These are phyloP conservation scores for Physcomitrellopsis africana DNA, from an alignment of 225 moss, liverwort and hornwort genomes.

Conservation along the genomic window DNA sequence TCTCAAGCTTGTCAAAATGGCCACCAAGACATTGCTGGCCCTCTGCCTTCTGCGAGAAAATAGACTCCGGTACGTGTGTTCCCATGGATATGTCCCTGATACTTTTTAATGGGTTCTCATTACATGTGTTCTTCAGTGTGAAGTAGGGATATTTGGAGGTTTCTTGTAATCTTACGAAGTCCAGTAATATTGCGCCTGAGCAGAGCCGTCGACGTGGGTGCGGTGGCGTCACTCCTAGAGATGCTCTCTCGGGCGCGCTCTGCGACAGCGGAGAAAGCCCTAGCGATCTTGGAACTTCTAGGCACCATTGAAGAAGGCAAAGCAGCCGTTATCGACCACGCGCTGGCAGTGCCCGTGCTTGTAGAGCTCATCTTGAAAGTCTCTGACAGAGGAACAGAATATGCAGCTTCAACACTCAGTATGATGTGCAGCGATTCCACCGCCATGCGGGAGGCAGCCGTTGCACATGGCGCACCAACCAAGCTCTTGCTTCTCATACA, in stretches of 20 bases:
- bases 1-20: slow-evolving; percentile 35
- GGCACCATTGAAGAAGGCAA: slow-evolving; percentile 50
- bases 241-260: slow-evolving; percentile 41
- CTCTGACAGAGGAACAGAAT: slow-evolving; percentile 48
- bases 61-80: slow-evolving; percentile 35
- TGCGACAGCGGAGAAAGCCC: slow-evolving; percentile 50
- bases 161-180: not conserved
- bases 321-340: slow-evolving; percentile 37
- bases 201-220: slow-evolving; percentile 49
- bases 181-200: not conserved
- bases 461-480: slow-evolving; percentile 42
- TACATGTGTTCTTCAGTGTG: not conserved
- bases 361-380: slow-evolving; percentile 54
- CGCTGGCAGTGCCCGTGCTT: slow-evolving; percentile 45
- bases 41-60: slow-evolving; percentile 48
- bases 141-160: not conserved
- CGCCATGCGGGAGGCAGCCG: slow-evolving; percentile 40
- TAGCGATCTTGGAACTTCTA: slow-evolving; percentile 44
- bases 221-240: slow-evolving; percentile 42
- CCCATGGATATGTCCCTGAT: not conserved
- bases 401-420: slow-evolving; percentile 45
- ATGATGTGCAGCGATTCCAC: slow-evolving; percentile 39
- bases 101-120: too few relatives aligned
- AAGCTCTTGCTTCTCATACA: slow-evolving; percentile 50
- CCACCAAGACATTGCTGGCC: slow-evolving; percentile 46